A percentile compares a stretch with the other conserved stretches of the same genome.
These are phyloP conservation scores for Heliosperma pusillum DNA, from an alignment of 148 eudicot species.

Conservation along the genomic window DNA sequence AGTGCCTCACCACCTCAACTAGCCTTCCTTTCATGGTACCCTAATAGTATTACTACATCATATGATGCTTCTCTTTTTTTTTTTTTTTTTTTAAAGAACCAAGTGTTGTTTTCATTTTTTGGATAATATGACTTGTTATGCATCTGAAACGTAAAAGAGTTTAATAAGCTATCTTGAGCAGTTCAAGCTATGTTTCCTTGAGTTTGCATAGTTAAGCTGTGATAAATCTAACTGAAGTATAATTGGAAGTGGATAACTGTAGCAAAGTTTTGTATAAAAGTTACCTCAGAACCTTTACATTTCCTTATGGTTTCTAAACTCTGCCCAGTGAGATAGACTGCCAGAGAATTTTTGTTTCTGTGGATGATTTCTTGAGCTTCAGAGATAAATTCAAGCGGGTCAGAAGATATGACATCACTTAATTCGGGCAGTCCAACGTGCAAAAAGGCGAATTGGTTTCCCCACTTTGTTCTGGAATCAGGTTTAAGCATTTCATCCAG, in stretches of 20 bases:
- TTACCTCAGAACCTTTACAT: constrained; percentile 74
- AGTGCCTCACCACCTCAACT: too few species aligned
- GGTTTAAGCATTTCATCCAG: constrained; percentile 63
- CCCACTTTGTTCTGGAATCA: constrained; percentile 49
- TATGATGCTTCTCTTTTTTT: background rate
- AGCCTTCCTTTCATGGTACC: too few species aligned
- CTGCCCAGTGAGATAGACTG: constrained; percentile 70
- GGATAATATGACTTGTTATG: background rate
- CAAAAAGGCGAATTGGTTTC: constrained; percentile 77
- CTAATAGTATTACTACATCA: background rate
- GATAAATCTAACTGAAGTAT: background rate
- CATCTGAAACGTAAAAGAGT: background rate
- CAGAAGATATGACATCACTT: constrained; percentile 1
- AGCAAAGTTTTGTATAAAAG: constrained; percentile 12
- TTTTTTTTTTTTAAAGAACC: background rate
- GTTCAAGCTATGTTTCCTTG: background rate
- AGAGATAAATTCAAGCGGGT: constrained; percentile 47
- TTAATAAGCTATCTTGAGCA: background rate
- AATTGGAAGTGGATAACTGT: background rate
- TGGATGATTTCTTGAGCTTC: constrained; percentile 49
- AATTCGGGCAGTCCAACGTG: constrained; percentile 58
- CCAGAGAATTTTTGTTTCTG: constrained; percentile 56
- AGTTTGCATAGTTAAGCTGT: background rate
- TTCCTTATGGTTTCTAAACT: constrained; percentile 50
- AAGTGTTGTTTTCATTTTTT: background rate